These are phyloP conservation scores for Citrullus amarus DNA, from an alignment of 306 rosid genomes.

Conservation along the genomic window DNA sequence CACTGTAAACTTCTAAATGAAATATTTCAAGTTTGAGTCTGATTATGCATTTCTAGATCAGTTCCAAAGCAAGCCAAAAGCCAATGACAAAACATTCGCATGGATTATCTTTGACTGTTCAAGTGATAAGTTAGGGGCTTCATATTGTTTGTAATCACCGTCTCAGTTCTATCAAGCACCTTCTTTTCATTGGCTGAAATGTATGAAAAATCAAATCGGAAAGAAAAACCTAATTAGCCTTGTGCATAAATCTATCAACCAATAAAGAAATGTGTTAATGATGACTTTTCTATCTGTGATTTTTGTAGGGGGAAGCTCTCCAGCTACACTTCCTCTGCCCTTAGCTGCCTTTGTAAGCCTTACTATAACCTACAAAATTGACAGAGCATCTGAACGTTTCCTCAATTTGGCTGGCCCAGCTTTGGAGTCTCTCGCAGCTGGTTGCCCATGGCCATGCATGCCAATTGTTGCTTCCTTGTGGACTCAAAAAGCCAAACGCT, in stretches of 20 bases:
- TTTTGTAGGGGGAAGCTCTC: slow-evolving; percentile 56
- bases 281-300: neutral
- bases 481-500: slow-evolving; percentile 92
- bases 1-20: slow-evolving; percentile 1
- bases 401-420: slow-evolving; percentile 91
- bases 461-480: slow-evolving; percentile 95
- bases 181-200: neutral
- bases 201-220: neutral
- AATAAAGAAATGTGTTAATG: neutral
- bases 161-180: neutral
- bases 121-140: neutral
- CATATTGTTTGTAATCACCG: neutral
- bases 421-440: slow-evolving; percentile 83
- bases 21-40: neutral
- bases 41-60: neutral
- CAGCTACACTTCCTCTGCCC: slow-evolving; percentile 93
- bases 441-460: slow-evolving; percentile 99
- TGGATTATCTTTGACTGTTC: slow-evolving; percentile 1
- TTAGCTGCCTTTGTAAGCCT: slow-evolving; percentile 96
- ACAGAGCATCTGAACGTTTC: slow-evolving; percentile 66
- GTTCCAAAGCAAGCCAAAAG: neutral
- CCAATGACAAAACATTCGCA: neutral
- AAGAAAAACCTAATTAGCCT: neutral
- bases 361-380: slow-evolving; percentile 87
- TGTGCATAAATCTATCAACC: neutral